A percentile compares a stretch with the other conserved stretches of the same genome.
phyloP scores from a whole-genome alignment of 805 yeast species.

The Lachancea meyersii region DNA sequence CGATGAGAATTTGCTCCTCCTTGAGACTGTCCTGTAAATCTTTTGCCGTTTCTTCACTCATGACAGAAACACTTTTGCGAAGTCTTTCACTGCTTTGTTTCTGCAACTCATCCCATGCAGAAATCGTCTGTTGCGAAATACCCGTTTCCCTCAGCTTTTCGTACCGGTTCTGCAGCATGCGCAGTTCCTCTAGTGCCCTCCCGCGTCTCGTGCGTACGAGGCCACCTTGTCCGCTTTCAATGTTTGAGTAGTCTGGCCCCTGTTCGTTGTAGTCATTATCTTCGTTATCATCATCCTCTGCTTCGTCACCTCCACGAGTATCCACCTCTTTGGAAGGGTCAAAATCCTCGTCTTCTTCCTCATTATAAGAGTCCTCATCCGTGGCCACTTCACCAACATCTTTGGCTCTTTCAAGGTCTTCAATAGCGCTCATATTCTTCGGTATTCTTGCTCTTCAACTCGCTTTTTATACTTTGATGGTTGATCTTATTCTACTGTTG shows the following conservation, averaged over 20 bases:
- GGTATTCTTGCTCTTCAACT: no score
- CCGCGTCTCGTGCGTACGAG: slow-evolving; percentile 67
- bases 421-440: background rate
- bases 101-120: slow-evolving; percentile 52
- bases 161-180: slow-evolving; percentile 25
- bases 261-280: slow-evolving; percentile 32
- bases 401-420: slow-evolving; percentile 13
- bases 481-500: no score
- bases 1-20: slow-evolving; percentile 60
- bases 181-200: slow-evolving; percentile 39
- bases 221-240: slow-evolving; percentile 56
- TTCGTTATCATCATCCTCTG: slow-evolving; percentile 25
- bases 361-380: slow-evolving; percentile 28
- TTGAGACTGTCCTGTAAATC: slow-evolving; percentile 7
- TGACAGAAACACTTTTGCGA: slow-evolving; percentile 19
- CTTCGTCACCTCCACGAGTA: slow-evolving; percentile 34
- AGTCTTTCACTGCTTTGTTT: slow-evolving; percentile 27
- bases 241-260: slow-evolving; percentile 39
- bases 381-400: slow-evolving; percentile 14
- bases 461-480: no score
- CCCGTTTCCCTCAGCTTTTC: slow-evolving; percentile 25
- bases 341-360: slow-evolving; percentile 37
- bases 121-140: slow-evolving; percentile 40
- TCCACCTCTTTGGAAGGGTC: slow-evolving; percentile 29
- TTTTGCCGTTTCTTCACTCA: slow-evolving; percentile 11